These are phyloP conservation scores for Plectosphaerella cucumerina DNA, from an alignment of 2,329 filamentous ascomycete species.

Conservation along the genomic window DNA sequence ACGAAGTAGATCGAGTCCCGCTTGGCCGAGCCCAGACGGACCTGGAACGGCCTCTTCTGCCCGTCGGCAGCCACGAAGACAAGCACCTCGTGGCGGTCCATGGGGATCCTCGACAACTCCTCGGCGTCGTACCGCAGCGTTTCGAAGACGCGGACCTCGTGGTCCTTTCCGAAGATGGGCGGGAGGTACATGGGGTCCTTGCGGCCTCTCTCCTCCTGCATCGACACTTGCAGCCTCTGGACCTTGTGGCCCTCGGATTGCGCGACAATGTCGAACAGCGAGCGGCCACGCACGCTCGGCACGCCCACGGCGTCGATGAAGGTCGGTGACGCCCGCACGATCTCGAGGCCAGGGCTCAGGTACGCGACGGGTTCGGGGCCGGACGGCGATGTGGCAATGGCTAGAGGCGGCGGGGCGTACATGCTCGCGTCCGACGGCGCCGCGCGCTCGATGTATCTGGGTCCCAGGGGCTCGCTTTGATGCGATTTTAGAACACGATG, in stretches of 20 bases:
- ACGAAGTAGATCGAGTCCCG: conserved; percentile 61
- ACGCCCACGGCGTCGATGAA: conserved; percentile 54
- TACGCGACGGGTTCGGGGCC: conserved; percentile 52
- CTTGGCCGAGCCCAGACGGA: conserved; percentile 55
- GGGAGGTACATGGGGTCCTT: conserved; percentile 61
- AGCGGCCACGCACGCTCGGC: conserved; percentile 40
- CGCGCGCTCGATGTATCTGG: conserved; percentile 48
- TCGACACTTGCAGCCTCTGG: conserved; percentile 41
- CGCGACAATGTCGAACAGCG: conserved; percentile 50
- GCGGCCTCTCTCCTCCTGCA: conserved; percentile 53
- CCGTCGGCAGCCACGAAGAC: conserved; percentile 50
- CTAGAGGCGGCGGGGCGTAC: conserved; percentile 39
- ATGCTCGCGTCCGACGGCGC: conserved; percentile 44
- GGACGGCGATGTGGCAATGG: conserved; percentile 28
- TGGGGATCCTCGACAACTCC: conserved; percentile 45
- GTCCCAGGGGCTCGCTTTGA: conserved; percentile 40
- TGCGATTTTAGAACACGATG: conserved; percentile 53
- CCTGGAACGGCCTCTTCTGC: conserved; percentile 42
- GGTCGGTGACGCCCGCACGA: conserved; percentile 50
- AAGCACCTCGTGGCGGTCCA: conserved; percentile 52
- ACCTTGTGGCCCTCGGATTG: conserved; percentile 50
- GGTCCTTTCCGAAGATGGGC: conserved; percentile 53
- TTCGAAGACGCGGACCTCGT: conserved; percentile 52
- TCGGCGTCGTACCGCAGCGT: conserved; percentile 49
- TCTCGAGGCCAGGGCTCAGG: conserved; percentile 53